Evolutionary conservation across 768 basidiomycete species (phyloP), one percentile per base, ranked within the genome.

Genomic region (Suillus discolor): DNA sequence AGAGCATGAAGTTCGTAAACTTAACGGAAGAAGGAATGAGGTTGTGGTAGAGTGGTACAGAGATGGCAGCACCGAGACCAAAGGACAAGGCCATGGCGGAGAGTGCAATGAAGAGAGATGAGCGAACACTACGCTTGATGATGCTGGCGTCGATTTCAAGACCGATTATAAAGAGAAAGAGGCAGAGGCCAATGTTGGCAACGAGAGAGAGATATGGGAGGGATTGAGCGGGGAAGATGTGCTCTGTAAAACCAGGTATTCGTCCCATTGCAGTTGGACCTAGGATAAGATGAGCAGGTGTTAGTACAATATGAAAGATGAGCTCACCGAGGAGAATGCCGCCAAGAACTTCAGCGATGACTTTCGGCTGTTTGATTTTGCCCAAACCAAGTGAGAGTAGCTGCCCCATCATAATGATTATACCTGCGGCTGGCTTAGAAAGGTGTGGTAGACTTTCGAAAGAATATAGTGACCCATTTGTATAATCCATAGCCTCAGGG

Each of bases 91-190:
- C 67, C 83, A 99, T 92, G 6, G 97, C 97, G 0, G 89, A 90
- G 0, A 91, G 71, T 1, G 94, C 89, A 53, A 99, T 88, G 0
- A 84, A 82, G 1, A 82, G 75, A 1, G 91, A 91, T 2, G 89
- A 77, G 3, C 87, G 83, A 0, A 84, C 87, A 82, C 92, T 92
- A 31, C 90, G 88, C 71, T 84, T 89, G 76, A 99, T 91, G 66
- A 97, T 80, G 4, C 81, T 80, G 0, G 85, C 79, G 68, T 99
- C 97, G 65, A 97, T 96, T 79, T 94, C 93, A 23, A 97, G 87
- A 0, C 97, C 97, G 42, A 98, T 90, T 67, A 98, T 86, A 81
- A 98, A 98, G 13, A 98, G 85, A 79, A 94, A 96, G 55, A 96
- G 86, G 68, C 89, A 90, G 9, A 94, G 84, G 1, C 93, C 97